Conservation (phyloP, 768 basidiomycete genomes). For the Flagelloscypha sp. region DNA sequence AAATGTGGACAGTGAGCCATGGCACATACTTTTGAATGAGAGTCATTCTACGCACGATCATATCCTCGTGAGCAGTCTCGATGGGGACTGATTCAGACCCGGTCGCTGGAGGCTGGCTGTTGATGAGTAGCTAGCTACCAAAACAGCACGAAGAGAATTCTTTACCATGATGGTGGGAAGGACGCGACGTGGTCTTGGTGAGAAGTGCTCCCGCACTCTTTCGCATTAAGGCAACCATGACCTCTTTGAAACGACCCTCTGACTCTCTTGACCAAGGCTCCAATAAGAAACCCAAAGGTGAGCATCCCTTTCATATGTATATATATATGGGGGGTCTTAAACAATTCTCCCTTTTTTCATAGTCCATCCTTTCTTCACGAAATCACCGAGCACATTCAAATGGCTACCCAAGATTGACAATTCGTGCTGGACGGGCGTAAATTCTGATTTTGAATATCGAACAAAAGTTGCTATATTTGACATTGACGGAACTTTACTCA, state of each 20-base stretch:
- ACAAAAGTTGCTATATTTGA: conserved; percentile 76
- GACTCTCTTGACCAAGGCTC: no score
- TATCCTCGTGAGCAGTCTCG: conserved; percentile 96
- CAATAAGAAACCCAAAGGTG: no score
- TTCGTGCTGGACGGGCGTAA: conserved; percentile 13
- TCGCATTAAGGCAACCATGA: no score
- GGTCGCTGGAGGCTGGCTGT: conserved; percentile 38
- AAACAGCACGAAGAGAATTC: no score
- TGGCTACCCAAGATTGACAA: conserved; percentile 7
- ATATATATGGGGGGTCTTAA: background rate
- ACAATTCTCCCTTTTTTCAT: background rate
- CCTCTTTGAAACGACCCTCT: no score
- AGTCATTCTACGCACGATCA: conserved; percentile 66
- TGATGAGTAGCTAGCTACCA: no score
- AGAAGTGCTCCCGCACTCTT: no score
- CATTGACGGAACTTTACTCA: conserved; percentile 83
- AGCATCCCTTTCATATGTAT: no score
- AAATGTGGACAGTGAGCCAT: conserved; percentile 5
- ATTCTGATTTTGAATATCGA: conserved; percentile 30
- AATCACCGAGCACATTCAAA: conserved; percentile 10
- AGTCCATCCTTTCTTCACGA: conserved; percentile 37
- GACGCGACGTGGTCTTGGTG: no score
- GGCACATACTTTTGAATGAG: background rate
- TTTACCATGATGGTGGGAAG: no score
- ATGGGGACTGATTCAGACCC: conserved; percentile 71